Base-by-base conservation (phyloP, 2,329 filamentous ascomycete species). In the Arthroderma sp. region DNA sequence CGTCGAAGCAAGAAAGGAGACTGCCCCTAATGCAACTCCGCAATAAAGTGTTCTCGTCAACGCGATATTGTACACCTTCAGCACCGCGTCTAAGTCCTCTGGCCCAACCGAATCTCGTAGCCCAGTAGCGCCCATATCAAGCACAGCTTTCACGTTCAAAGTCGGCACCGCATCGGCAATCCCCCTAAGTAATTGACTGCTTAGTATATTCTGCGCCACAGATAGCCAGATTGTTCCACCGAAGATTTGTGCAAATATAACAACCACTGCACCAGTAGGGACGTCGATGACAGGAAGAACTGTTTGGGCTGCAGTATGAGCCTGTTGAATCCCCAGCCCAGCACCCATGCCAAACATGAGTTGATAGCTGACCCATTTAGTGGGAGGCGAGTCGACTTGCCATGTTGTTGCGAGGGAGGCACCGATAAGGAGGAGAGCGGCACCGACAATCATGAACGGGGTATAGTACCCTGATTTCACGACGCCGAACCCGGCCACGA, bases 301-400 rank as follows among this genome's bases (percentile, higher is more conserved):
- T 0, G 61, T 58, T 47, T 67, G 64, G 3, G 55, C 55, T 2
- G 59, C 59, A 10, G 63, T 56, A 47, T 60, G 57, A 5, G 61
- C 49, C 34, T 60, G 58, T 40, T 65, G 63, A 48, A 64, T 52
- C 4, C 61, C 61, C 3, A 62, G 34, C 3, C 64, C 64, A 0
- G 61, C 45, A 1, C 64, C 63, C 4, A 61, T 51, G 38, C 63
- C 63, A 22, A 57, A 55, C 0, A 66, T 33, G 2, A 60, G 55
- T 36, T 65, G 62, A 45, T 65, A 67, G 1, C 61, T 62, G 43
- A 66, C 64, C 63, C 62, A 67, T 22, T 53, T 53, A 5, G 55
- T 42, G 41, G 59, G 54, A 5, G 52, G 50, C 0, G 62, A 60
- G 40, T 58, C 50, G 1, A 56, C 50, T 29, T 56, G 48, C 2